These are phyloP conservation scores for Podaxis sp. DNA, from an alignment of 768 basidiomycete species.

Conservation along the genomic window DNA sequence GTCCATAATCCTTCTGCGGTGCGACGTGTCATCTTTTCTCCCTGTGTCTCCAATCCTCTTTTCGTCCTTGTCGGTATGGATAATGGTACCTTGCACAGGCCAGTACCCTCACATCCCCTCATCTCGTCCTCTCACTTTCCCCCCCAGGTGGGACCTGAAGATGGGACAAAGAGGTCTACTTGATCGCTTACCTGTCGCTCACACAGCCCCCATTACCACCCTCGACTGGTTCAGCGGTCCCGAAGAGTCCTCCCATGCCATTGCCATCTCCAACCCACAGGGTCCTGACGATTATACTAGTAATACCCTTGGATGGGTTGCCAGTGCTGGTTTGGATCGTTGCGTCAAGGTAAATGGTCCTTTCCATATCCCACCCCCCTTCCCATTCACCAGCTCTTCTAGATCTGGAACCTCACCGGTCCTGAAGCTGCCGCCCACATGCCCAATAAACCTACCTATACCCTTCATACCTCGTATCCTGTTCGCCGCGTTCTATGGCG, in stretches of 20 bases:
- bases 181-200: conserved; percentile 73
- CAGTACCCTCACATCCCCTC: conserved; percentile 14
- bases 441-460: conserved; percentile 64
- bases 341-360: conserved; percentile 61
- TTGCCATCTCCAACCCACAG: conserved; percentile 16
- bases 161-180: conserved; percentile 75
- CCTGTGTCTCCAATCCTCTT: conserved; percentile 60
- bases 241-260: conserved; percentile 13
- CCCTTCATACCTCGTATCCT: conserved; percentile 72
- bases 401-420: conserved; percentile 74
- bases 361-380: background rate
- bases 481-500: conserved; percentile 78
- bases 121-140: background rate
- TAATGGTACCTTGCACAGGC: conserved; percentile 70
- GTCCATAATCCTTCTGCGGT: conserved; percentile 72
- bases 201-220: conserved; percentile 68
- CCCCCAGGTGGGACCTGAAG: conserved; percentile 70
- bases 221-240: conserved; percentile 64
- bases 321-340: conserved; percentile 77
- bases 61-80: conserved; percentile 70
- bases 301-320: conserved; percentile 66
- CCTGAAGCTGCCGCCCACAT: conserved; percentile 48
- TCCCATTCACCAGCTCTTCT: background rate
- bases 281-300: conserved; percentile 26
- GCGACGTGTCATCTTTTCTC: conserved; percentile 70